These are phyloP conservation scores for Phytopythium helicoides DNA, from an alignment of 352 stramenopile species.

Conservation along the genomic window DNA sequence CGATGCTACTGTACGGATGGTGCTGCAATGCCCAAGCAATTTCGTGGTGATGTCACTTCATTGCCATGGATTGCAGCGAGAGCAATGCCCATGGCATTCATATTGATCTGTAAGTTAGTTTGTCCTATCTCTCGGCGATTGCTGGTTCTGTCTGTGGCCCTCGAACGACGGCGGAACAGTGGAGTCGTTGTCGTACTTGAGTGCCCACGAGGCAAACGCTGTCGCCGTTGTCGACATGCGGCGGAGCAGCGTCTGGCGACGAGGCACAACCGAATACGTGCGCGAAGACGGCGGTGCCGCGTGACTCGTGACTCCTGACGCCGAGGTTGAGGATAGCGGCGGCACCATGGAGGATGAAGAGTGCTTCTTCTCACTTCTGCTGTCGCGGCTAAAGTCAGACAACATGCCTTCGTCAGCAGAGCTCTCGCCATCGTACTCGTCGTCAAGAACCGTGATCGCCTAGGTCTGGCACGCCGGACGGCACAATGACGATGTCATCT, in stretches of 20 bases:
- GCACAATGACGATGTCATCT: conserved; percentile 36
- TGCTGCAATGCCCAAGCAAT: too few relatives aligned
- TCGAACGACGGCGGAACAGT: too few relatives aligned
- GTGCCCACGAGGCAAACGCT: conserved; percentile 26
- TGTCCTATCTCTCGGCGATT: too few relatives aligned
- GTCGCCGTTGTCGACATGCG: conserved; percentile 27
- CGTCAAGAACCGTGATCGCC: conserved; percentile 12
- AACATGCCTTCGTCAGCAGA: conserved; percentile 16
- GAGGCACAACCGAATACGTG: conserved; percentile 28
- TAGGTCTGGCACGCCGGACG: conserved; percentile 13
- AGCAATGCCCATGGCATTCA: too few relatives aligned
- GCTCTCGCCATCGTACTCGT: conserved; percentile 20
- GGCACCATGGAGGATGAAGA: neutral
- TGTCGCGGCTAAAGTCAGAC: conserved; percentile 12
- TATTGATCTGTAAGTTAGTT: too few relatives aligned
- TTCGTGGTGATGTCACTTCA: too few relatives aligned
- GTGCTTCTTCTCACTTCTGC: neutral
- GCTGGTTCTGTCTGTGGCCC: too few relatives aligned
- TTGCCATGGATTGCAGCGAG: too few relatives aligned
- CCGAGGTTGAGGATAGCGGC: neutral
- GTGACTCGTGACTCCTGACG: neutral
- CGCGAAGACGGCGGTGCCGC: conserved; percentile 5
- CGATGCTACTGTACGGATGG: too few relatives aligned
- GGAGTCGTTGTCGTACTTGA: conserved; percentile 25
- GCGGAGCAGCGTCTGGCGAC: conserved; percentile 20